phyloP scores from a whole-genome alignment of 768 basidiomycete species.

The Rhizopogon sp. region DNA sequence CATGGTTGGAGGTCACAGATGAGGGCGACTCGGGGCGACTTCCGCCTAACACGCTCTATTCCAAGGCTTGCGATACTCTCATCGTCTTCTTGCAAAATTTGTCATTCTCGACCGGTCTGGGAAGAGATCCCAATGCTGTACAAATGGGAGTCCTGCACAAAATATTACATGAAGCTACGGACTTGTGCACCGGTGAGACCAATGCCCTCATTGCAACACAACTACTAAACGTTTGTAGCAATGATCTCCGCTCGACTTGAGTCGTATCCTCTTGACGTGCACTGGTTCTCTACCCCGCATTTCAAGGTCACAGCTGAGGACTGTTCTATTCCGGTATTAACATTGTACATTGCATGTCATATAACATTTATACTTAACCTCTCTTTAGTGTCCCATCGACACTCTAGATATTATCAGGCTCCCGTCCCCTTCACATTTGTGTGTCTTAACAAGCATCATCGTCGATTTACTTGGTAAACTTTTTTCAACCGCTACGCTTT shows the following conservation, averaged over 20 bases:
- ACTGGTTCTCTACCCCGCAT: conserved; percentile 36
- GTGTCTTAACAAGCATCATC: conserved; percentile 42
- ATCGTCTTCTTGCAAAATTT: conserved; percentile 37
- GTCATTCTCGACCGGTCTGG: background rate
- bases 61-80: conserved; percentile 39
- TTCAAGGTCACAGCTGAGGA: conserved; percentile 25
- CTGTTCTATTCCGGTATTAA: conserved; percentile 28
- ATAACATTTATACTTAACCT: background rate
- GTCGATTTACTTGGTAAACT: conserved; percentile 39
- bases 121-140: background rate
- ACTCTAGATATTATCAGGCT: conserved; percentile 33
- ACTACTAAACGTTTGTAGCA: background rate
- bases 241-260: conserved; percentile 15
- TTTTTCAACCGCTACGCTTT: conserved; percentile 37
- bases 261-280: conserved; percentile 32
- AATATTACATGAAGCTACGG: conserved; percentile 22
- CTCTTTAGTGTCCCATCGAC: conserved; percentile 4
- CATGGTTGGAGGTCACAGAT: conserved; percentile 50
- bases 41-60: conserved; percentile 45
- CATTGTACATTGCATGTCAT: too few relatives aligned
- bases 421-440: conserved; percentile 34
- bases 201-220: too few relatives aligned
- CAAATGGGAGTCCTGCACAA: conserved; percentile 33
- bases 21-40: conserved; percentile 33
- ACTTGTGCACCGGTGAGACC: background rate